These are phyloP conservation scores for Aspergillus conjunctus DNA, from an alignment of 495 filamentous ascomycete genomes.

Conservation along the genomic window DNA sequence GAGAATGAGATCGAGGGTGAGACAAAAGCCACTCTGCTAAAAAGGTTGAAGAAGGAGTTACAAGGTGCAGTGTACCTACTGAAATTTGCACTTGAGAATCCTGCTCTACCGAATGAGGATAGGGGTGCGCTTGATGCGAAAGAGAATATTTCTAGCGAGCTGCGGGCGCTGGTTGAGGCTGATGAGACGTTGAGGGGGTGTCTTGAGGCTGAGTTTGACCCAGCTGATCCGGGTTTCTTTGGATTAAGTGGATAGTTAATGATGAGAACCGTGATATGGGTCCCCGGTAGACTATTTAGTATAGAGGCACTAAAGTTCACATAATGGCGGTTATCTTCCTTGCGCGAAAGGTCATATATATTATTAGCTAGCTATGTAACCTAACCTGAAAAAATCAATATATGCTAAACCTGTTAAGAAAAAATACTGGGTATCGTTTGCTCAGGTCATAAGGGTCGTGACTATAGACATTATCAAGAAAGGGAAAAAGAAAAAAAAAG, in stretches of 20 bases:
- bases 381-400: neutral
- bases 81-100: conserved; percentile 41
- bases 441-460: conserved; percentile 2
- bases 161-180: conserved; percentile 39
- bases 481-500: conserved; percentile 1
- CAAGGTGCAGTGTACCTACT: conserved; percentile 39
- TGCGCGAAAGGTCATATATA: too few species aligned
- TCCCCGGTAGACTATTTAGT: neutral
- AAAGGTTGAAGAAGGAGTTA: conserved; percentile 50
- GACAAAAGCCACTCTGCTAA: conserved; percentile 15
- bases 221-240: conserved; percentile 21
- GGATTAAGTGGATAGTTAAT: conserved; percentile 2
- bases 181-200: conserved; percentile 38
- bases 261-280: neutral
- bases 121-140: conserved; percentile 27
- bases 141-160: conserved; percentile 34
- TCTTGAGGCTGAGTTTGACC: conserved; percentile 27
- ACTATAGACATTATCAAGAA: neutral
- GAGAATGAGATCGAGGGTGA: neutral
- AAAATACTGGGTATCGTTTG: conserved; percentile 5
- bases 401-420: neutral
- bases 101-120: conserved; percentile 20
- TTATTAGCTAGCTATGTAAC: too few species aligned
- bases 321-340: too few species aligned
- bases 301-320: neutral